Conservation (phyloP, 225 moss, liverwort and hornwort species). For the Bryoerythrophyllum caledonicum region DNA sequence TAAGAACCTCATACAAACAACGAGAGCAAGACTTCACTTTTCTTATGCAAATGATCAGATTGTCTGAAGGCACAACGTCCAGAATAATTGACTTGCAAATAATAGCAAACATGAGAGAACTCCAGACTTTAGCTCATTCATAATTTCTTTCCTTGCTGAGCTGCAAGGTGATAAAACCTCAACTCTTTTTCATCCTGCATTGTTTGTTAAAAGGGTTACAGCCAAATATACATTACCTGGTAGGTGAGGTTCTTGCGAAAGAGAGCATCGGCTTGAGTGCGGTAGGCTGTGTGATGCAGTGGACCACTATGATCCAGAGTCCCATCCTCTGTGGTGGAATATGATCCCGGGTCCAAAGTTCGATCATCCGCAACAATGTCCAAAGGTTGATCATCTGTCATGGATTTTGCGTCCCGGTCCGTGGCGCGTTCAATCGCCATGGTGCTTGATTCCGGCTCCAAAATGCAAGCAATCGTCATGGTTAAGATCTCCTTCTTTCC, state of each 20-base stretch:
- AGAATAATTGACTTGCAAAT: not conserved
- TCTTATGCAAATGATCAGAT: not conserved
- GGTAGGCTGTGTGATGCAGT: constrained; percentile 34
- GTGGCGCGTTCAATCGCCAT: not conserved
- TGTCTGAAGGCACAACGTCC: not conserved
- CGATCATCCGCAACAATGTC: not conserved
- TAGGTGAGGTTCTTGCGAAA: constrained; percentile 56
- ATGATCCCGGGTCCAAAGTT: not conserved
- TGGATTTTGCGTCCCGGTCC: not conserved
- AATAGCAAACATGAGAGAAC: not conserved
- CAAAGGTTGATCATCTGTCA: not conserved
- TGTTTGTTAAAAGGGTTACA: constrained; percentile 4
- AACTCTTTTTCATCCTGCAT: not conserved
- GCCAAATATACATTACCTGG: constrained; percentile 25
- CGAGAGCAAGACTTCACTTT: not conserved
- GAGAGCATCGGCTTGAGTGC: constrained; percentile 51
- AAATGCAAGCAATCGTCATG: constrained; percentile 35
- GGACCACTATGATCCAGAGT: constrained; percentile 4
- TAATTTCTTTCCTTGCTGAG: not conserved
- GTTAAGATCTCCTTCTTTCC: not conserved
- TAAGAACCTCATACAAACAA: not conserved
- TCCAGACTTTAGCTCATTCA: not conserved
- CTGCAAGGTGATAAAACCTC: not conserved
- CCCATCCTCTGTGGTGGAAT: not conserved
- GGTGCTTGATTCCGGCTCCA: constrained; percentile 22